A percentile compares a stretch with the other conserved stretches of the same genome.
Conservation (phyloP, 1,139 yeast genomes). For the Casaregolazyma lundiana region DNA sequence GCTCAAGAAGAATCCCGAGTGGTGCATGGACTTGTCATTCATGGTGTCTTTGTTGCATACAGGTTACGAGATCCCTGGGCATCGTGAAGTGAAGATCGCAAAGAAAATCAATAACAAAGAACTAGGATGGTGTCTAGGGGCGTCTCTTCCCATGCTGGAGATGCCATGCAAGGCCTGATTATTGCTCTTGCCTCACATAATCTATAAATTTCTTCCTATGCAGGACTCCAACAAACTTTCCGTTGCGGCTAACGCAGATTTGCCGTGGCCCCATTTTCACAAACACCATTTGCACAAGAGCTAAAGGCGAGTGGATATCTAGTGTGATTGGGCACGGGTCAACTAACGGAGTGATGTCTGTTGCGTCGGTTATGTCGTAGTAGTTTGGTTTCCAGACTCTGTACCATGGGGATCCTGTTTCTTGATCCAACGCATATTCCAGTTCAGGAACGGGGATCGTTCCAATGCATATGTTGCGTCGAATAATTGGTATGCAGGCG, state of each 20-base stretch:
- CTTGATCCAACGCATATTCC: conserved; percentile 47
- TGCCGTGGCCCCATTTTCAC: conserved; percentile 53
- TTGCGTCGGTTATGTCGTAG: conserved; percentile 19
- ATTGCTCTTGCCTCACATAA: conserved; percentile 27
- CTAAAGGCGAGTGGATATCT: conserved; percentile 48
- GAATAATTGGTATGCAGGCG: conserved; percentile 49
- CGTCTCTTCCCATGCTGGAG: conserved; percentile 89
- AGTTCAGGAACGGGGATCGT: conserved; percentile 50
- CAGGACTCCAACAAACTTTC: conserved; percentile 49
- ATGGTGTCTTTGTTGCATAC: conserved; percentile 86
- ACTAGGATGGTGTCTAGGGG: conserved; percentile 98
- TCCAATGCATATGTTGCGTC: conserved; percentile 41
- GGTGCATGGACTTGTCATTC: conserved; percentile 91
- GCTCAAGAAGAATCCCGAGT: conserved; percentile 74
- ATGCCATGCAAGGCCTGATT: conserved; percentile 37
- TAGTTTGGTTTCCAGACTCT: conserved; percentile 9
- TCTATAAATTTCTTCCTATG: conserved; percentile 56
- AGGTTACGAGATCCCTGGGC: conserved; percentile 90
- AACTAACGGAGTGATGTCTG: conserved; percentile 42
- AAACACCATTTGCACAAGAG: conserved; percentile 52
- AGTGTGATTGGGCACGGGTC: conserved; percentile 49
- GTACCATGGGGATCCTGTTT: conserved; percentile 1
- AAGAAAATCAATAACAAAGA: conserved; percentile 83
- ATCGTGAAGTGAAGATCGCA: conserved; percentile 88
- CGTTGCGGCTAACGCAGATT: conserved; percentile 47